Evolutionary conservation across 2,329 filamentous ascomycete genomes (phyloP).

Genomic region (Cytospora piceicola): DNA sequence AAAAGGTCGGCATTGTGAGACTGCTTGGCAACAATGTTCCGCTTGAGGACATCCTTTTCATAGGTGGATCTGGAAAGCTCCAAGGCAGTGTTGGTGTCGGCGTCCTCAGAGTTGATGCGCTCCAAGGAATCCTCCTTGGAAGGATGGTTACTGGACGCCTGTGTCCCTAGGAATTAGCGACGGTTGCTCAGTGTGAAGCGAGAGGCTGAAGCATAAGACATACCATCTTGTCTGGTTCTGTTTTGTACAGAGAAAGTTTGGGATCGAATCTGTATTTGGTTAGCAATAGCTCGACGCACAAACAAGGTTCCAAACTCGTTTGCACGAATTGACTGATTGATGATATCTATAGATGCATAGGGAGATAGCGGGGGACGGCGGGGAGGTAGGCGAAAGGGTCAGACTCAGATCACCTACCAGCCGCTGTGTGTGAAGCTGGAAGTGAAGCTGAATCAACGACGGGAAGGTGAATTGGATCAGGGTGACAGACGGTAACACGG

Average conservation of each 20-base stretch:
- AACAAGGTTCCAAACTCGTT: background rate
- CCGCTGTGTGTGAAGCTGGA: no score
- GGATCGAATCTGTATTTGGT: background rate
- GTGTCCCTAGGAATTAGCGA: background rate
- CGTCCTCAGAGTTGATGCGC: background rate
- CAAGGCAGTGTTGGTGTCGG: background rate
- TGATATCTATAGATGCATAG: background rate
- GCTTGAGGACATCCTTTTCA: background rate
- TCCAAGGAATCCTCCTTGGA: no score
- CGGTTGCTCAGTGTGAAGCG: background rate
- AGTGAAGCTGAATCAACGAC: no score
- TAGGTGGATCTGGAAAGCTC: background rate
- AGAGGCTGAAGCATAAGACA: no score
- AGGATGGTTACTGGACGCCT: background rate
- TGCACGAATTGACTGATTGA: background rate
- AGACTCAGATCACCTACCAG: no score
- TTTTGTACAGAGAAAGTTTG: background rate
- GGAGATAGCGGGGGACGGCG: no score
- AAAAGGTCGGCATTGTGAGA: constrained; percentile 24
- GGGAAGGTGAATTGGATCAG: background rate
- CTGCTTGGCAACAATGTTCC: constrained; percentile 14
- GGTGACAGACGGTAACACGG: background rate
- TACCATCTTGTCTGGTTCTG: background rate
- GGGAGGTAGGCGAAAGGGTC: background rate
- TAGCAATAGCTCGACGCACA: background rate